Evolutionary conservation across 345 rosid species (phyloP), one percentile per base, ranked within the genome.

Genomic region (Gossypium thurberi): DNA sequence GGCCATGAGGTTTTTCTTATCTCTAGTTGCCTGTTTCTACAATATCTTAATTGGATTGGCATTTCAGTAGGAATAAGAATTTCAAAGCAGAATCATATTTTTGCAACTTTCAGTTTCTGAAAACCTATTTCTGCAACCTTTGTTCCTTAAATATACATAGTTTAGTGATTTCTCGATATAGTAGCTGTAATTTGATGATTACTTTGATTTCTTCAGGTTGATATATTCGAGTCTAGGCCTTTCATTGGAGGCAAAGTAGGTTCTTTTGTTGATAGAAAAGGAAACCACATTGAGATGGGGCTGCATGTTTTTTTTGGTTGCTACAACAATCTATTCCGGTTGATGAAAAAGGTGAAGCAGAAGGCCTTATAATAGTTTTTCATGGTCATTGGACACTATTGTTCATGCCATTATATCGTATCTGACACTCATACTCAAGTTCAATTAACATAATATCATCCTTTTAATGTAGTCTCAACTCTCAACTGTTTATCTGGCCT

Each of bases 221-320:
- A 94, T 83, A 89, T 94, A 79, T 94, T 92, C n/a, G 98, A 94
- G 44, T 90, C 92, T 18, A 87, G 95, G 82, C 11, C 88, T 56
- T 94, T 94, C 85, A 92, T 92, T 71, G 99, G 99, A 75, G 99
- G 99, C 73, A 95, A 95, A 89, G 99, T 92, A n/a, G 99, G 99
- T 74, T 95, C 99, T n/a, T 95, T 95, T 79, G 90, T 92, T 71
- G 99, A 95, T 85, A 87, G 52, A 81, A 82, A 81, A 9, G 99
- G 99, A 70, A 95, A 95, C 84, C 99, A 95, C 75, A 74, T 95
- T 3, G 99, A 95, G 88, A 92, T 94, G 99, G 99, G 98, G 48
- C 84, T 94, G 79, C 99, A 94, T 66, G 99, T 90, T 71, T 94
- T 94, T 85, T 94, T 94, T 65, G 99, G 98, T 51, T 94, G 99